phyloP scores from a whole-genome alignment of 805 yeast genomes.

The Suhomyces emberorum region DNA sequence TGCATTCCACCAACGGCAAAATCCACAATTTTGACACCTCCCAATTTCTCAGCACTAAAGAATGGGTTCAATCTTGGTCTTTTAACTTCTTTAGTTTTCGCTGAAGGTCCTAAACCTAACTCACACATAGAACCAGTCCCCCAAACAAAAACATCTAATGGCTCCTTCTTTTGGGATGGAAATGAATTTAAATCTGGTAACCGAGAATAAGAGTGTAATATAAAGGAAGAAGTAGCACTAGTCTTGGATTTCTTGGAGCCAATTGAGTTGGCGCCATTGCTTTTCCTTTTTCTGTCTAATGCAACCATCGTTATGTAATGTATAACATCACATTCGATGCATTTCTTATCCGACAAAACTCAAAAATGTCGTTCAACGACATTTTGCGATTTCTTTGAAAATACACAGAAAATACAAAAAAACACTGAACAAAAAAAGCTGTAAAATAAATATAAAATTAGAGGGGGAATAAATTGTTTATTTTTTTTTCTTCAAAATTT shows the following conservation, averaged over 20 bases:
- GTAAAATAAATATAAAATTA: too few relatives aligned
- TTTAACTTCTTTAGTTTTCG: constrained; percentile 88
- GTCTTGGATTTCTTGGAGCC: constrained; percentile 23
- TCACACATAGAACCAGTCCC: constrained; percentile 98
- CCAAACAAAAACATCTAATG: constrained; percentile 83
- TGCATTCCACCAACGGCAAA: constrained; percentile 98
- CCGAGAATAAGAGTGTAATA: constrained; percentile 47
- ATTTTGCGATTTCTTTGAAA: too few relatives aligned
- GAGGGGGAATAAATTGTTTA: too few relatives aligned
- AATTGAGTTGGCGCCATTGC: constrained; percentile 13
- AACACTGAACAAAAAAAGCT: too few relatives aligned
- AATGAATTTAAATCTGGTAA: constrained; percentile 44
- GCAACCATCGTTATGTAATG: too few relatives aligned
- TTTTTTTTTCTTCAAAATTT: too few relatives aligned
- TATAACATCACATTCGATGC: too few relatives aligned
- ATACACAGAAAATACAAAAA: too few relatives aligned
- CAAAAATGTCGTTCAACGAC: too few relatives aligned
- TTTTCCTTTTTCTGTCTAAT: constrained; percentile 35
- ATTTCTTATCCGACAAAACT: too few relatives aligned
- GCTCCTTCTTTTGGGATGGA: constrained; percentile 38
- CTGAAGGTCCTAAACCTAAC: constrained; percentile 93
- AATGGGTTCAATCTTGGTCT: constrained; percentile 90
- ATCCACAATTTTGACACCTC: constrained; percentile 68
- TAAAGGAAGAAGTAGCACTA: constrained; percentile 36
- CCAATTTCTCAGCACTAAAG: constrained; percentile 48